A percentile compares a stretch with the other conserved stretches of the same genome.
These are phyloP conservation scores for Fonsecaea pugnacius DNA, from an alignment of 2,329 filamentous ascomycete species.

Conservation along the genomic window DNA sequence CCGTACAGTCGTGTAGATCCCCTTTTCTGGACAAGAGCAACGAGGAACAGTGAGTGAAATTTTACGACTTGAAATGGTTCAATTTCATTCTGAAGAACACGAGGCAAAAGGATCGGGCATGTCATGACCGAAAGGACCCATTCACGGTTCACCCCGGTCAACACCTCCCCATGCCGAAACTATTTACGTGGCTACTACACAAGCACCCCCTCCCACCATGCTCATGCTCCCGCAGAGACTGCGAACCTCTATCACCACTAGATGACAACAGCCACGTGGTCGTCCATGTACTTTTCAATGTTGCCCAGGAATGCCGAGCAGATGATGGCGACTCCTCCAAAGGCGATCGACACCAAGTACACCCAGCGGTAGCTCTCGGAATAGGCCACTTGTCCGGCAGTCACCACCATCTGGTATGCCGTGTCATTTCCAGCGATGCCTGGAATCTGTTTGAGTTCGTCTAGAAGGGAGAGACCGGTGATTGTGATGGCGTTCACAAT, in stretches of 20 bases:
- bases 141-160: background rate
- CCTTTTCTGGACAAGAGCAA: no score
- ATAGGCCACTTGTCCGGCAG: constrained; percentile 61
- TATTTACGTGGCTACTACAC: background rate
- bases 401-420: constrained; percentile 58
- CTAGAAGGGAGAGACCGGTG: constrained; percentile 59
- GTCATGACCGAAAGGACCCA: background rate
- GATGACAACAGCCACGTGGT: constrained; percentile 61
- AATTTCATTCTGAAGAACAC: background rate
- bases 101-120: background rate
- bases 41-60: no score
- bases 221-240: background rate
- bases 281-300: constrained; percentile 62
- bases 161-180: background rate
- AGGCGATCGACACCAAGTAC: constrained; percentile 66
- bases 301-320: constrained; percentile 63
- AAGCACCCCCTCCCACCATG: background rate
- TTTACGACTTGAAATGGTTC: background rate
- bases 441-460: constrained; percentile 55
- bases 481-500: constrained; percentile 59
- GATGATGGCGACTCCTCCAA: constrained; percentile 62
- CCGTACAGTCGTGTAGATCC: no score
- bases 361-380: constrained; percentile 64
- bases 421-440: constrained; percentile 56
- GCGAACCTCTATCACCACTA: background rate